These are phyloP conservation scores for Leccinum broughii DNA, from an alignment of 768 basidiomycete species.

Conservation along the genomic window DNA sequence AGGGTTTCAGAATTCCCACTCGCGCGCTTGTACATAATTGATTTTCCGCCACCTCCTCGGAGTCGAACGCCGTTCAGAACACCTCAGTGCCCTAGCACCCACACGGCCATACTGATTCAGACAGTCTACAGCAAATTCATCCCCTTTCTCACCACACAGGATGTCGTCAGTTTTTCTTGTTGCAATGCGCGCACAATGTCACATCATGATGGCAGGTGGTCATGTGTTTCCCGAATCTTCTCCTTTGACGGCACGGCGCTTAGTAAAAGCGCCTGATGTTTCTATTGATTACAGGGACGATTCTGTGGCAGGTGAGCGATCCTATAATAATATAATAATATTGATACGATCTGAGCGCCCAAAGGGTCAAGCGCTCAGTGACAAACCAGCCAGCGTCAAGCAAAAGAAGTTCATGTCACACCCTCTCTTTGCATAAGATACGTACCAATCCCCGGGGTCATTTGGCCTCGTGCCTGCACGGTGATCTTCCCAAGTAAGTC, in stretches of 20 bases:
- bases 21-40: too few relatives aligned
- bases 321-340: not conserved
- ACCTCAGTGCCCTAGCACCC: not conserved
- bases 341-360: not conserved
- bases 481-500: not conserved
- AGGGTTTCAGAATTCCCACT: conserved; percentile 9
- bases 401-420: not conserved
- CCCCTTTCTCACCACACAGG: conserved; percentile 2
- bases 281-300: not conserved
- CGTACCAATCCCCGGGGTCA: not conserved
- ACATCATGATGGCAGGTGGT: not conserved
- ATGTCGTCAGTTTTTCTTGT: not conserved
- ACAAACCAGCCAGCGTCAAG: not conserved
- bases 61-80: not conserved
- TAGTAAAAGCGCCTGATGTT: not conserved
- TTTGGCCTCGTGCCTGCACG: not conserved
- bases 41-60: not conserved
- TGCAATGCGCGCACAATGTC: not conserved
- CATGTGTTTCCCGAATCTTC: not conserved
- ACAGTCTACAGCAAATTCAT: conserved; percentile 4
- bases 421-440: not conserved
- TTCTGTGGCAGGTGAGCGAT: not conserved
- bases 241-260: not conserved
- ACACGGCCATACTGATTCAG: not conserved
- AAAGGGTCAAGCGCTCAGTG: not conserved